Base-by-base conservation (phyloP, 306 rosid species). In the Rubus idaeus region DNA sequence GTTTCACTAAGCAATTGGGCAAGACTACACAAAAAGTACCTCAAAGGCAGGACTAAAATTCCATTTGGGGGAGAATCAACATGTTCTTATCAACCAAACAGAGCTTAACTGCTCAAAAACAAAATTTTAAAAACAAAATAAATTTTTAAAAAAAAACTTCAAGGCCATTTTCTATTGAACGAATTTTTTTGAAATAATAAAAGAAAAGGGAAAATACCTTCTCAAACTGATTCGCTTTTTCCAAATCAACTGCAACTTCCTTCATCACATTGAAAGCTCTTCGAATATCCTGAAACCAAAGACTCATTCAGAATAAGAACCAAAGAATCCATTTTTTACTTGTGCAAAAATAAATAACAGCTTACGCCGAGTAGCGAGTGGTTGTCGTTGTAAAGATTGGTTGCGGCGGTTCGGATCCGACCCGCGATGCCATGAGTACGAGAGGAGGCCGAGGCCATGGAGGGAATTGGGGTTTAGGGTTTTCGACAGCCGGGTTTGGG, bases 231-330 rank as follows among this genome's bases (percentile, higher is more conserved):
- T 85, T 81, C 20, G 89, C 88, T 69, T 74, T 88, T 84, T 92
- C 99, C 79, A 92, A 80, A 83, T 92, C 91, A 82, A 90, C 87
- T 0, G 94, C 97, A 78, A 95, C 78, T 4, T 86, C 91, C 88
- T 87, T 91, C 92, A 90, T 88, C 84, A 87, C 8, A 69, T 10
- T 40, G 76, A 86, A 75, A 44, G 88, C 70, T 84, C 56, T 78
- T 41, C 97, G 87, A 23, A 90, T 80, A 56, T 90, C 97, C 97
- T 95, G 83, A 84, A 73, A 73, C 20, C 67, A 78, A 77, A 66
- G 11, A 37, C 0, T 5, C 9, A 49, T 18, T 39, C 46, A 77
- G 50, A 37, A 61, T 21, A 21, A 55, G 4, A 30, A 20, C 35
- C 18, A 70, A 62, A 73, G 13, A 17, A 35, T 1, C 16, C 13